phyloP scores from a whole-genome alignment of 495 filamentous ascomycete species.

The Daldinia caldariorum region DNA sequence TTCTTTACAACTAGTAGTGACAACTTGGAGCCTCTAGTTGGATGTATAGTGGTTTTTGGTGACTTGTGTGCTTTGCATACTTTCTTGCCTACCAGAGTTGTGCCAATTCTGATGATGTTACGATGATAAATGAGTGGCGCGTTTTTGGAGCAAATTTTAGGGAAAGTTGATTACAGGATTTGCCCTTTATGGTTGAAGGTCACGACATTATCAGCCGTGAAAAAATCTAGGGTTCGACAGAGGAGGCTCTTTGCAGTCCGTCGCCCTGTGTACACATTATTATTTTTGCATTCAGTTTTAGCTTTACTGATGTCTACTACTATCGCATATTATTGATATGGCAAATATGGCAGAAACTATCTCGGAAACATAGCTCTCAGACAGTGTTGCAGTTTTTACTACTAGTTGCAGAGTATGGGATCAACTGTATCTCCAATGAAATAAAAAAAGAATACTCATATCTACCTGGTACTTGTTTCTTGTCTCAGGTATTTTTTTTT shows the following conservation, averaged over 20 bases:
- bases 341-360: neutral
- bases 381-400: slow-evolving; percentile 10
- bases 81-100: slow-evolving; percentile 16
- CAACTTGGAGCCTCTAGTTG: slow-evolving; percentile 8
- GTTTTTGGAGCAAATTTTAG: slow-evolving; percentile 18
- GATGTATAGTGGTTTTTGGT: slow-evolving; percentile 26
- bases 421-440: slow-evolving; percentile 31
- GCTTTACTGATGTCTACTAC: slow-evolving; percentile 14
- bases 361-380: slow-evolving; percentile 8
- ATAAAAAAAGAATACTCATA: slow-evolving; percentile 6
- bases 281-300: slow-evolving; percentile 26
- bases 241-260: slow-evolving; percentile 13
- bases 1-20: neutral
- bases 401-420: slow-evolving; percentile 20
- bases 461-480: too few species aligned
- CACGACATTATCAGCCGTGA: neutral
- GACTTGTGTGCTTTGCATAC: slow-evolving; percentile 5
- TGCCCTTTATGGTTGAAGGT: slow-evolving; percentile 12
- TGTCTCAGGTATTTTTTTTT: too few species aligned
- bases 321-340: slow-evolving; percentile 19
- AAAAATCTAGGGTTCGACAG: slow-evolving; percentile 24
- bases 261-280: slow-evolving; percentile 38
- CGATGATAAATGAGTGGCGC: slow-evolving; percentile 39
- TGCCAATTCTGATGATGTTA: slow-evolving; percentile 38
- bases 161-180: slow-evolving; percentile 33